phyloP scores from a whole-genome alignment of 257 asterid genomes.

The Salvia rosmarinus region DNA sequence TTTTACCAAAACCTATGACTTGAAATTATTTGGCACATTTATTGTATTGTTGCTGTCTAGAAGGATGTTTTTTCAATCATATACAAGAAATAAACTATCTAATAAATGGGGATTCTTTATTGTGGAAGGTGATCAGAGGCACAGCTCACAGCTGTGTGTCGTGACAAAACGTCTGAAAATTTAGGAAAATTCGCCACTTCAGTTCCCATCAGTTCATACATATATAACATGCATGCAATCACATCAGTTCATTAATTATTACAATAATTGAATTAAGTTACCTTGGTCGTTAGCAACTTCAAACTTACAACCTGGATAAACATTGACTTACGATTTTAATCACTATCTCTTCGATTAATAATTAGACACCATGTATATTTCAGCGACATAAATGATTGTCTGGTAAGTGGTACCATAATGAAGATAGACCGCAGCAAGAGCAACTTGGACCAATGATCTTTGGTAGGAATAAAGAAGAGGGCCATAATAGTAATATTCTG shows the following conservation, averaged over 20 bases:
- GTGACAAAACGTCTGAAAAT: not conserved
- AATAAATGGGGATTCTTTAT: not conserved
- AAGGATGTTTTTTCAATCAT: too few species aligned
- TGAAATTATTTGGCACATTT: too few species aligned
- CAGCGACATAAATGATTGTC: constrained; percentile 12
- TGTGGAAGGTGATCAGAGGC: not conserved
- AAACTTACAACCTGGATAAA: not conserved
- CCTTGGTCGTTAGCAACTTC: not conserved
- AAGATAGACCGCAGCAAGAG: constrained; percentile 1
- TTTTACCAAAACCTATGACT: too few species aligned
- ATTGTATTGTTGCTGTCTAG: too few species aligned
- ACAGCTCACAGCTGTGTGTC: not conserved
- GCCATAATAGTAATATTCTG: not conserved
- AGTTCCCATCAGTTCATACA: too few species aligned
- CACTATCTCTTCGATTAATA: constrained; percentile 8
- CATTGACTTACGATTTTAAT: not conserved
- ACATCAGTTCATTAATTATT: not conserved
- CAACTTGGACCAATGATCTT: constrained; percentile 23
- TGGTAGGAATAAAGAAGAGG: not conserved
- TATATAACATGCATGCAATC: not conserved
- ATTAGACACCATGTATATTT: not conserved
- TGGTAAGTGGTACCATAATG: not conserved
- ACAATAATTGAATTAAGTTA: not conserved
- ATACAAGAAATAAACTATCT: too few species aligned
- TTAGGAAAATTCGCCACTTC: not conserved